Evolutionary conservation across 2,329 filamentous ascomycete species (phyloP).

Genomic region (Fusarium neocosmosporiellum): DNA sequence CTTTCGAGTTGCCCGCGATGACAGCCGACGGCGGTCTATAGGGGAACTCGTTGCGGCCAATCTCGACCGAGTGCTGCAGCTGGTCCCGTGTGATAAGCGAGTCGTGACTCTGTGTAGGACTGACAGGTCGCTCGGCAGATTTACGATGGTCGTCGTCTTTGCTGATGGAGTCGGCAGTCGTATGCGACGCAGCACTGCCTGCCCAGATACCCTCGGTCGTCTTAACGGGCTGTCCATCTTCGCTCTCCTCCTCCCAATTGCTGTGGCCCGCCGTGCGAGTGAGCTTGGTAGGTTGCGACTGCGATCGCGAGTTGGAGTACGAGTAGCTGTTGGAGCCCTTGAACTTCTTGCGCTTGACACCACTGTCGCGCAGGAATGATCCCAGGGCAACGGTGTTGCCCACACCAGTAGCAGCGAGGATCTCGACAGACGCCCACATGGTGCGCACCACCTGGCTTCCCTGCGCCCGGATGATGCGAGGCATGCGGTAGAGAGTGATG

Average conservation of each 20-base stretch:
- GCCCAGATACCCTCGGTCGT: constrained; percentile 43
- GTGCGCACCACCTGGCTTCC: constrained; percentile 86
- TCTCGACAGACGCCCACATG: constrained; percentile 86
- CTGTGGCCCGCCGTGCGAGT: constrained; percentile 34
- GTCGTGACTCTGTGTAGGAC: constrained; percentile 45
- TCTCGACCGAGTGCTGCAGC: constrained; percentile 29
- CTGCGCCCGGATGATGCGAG: constrained; percentile 73
- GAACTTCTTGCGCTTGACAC: constrained; percentile 87
- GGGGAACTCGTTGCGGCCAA: background rate
- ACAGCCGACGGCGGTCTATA: constrained; percentile 28
- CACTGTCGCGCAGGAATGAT: constrained; percentile 88
- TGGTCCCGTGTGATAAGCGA: constrained; percentile 41
- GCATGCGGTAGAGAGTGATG: constrained; percentile 81
- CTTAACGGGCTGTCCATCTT: constrained; percentile 22
- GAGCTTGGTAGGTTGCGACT: constrained; percentile 34
- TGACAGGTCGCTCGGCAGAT: constrained; percentile 28
- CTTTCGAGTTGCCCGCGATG: constrained; percentile 27
- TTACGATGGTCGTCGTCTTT: constrained; percentile 34
- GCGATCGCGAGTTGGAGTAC: constrained; percentile 41
- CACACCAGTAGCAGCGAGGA: constrained; percentile 84
- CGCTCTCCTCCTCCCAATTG: constrained; percentile 41
- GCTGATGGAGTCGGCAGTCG: constrained; percentile 30
- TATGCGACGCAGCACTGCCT: constrained; percentile 32
- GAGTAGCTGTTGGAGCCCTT: constrained; percentile 62
- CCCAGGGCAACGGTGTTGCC: constrained; percentile 89